These are phyloP conservation scores for Malus hybrid DNA, from an alignment of 331 rosid genomes.

Conservation along the genomic window DNA sequence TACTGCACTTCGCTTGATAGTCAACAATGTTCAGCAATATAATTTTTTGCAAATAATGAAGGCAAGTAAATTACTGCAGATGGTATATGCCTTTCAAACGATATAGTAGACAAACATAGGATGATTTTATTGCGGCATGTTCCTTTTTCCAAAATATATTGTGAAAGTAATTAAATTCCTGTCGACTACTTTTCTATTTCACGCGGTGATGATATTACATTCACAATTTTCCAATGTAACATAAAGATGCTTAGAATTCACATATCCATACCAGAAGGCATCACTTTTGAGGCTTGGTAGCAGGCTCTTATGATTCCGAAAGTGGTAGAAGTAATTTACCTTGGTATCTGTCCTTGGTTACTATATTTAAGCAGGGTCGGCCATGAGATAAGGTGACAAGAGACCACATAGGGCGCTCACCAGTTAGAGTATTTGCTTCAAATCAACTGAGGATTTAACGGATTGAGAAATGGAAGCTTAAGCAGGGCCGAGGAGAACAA, in stretches of 20 bases:
- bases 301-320: background rate
- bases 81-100: background rate
- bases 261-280: background rate
- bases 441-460: background rate
- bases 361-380: background rate
- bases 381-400: background rate
- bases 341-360: background rate
- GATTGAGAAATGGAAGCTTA: background rate
- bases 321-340: background rate
- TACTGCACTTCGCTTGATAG: conserved; percentile 36
- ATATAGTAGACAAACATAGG: background rate
- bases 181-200: background rate
- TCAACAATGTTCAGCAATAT: conserved; percentile 26
- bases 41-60: conserved; percentile 47
- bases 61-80: background rate
- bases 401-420: background rate
- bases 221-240: background rate
- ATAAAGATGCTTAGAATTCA: background rate
- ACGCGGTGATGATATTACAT: background rate
- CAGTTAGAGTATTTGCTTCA: background rate
- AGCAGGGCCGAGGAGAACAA: background rate
- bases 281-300: background rate
- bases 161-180: background rate
- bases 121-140: background rate
- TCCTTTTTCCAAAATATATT: background rate